Evolutionary conservation across 1,139 yeast genomes (phyloP).

Genomic region (Geotrichum aggregatum): DNA sequence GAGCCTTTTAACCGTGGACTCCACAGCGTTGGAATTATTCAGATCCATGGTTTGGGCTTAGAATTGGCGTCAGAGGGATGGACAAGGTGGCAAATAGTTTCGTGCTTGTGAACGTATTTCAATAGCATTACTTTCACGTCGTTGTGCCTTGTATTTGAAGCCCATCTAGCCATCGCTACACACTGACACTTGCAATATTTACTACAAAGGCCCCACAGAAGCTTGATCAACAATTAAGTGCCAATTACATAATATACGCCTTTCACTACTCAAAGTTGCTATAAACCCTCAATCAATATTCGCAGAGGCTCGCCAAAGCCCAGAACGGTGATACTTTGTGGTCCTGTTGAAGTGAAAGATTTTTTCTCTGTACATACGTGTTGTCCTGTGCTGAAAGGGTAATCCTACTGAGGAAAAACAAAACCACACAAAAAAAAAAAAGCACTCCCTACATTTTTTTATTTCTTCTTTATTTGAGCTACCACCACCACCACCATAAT

Average conservation of each 20-base stretch:
- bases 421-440: conserved; percentile 6
- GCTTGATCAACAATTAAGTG: no score
- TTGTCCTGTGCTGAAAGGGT: neutral
- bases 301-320: neutral
- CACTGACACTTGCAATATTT: no score
- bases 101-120: neutral
- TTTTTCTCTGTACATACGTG: neutral
- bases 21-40: conserved; percentile 5
- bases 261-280: no score
- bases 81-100: neutral
- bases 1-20: conserved; percentile 14
- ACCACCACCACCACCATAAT: conserved; percentile 1
- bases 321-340: neutral
- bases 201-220: no score
- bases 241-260: no score
- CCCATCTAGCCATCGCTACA: no score
- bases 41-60: conserved; percentile 6
- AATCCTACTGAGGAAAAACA: neutral
- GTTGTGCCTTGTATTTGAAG: no score
- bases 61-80: no score
- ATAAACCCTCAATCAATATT: no score
- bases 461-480: neutral
- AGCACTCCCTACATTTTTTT: conserved; percentile 9
- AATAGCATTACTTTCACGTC: neutral
- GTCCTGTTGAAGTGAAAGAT: neutral